phyloP scores from a whole-genome alignment of 2,329 filamentous ascomycete genomes.

The Beauveria brongniartii region DNA sequence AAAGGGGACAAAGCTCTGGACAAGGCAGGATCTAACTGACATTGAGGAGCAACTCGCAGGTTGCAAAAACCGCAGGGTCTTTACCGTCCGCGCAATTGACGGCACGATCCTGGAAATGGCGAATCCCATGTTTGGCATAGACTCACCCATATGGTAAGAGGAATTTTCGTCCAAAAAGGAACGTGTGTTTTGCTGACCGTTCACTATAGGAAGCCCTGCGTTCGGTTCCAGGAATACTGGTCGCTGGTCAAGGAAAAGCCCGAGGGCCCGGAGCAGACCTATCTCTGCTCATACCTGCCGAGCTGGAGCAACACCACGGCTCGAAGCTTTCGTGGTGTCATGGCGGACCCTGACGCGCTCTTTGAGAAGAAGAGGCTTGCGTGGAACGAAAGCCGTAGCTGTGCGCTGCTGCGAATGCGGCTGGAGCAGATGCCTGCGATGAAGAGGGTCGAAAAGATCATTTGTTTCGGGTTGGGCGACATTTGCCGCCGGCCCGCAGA shows the following conservation, averaged over 20 bases:
- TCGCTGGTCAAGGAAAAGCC: background rate
- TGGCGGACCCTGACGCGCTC: background rate
- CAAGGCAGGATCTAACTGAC: background rate
- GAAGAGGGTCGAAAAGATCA: background rate
- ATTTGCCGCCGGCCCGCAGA: slow-evolving; percentile 1
- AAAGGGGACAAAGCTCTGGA: slow-evolving; percentile 3
- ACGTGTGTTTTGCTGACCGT: background rate
- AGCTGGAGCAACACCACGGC: background rate
- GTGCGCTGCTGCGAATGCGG: background rate
- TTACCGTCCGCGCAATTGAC: background rate
- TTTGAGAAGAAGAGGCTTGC: background rate
- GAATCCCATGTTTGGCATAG: background rate
- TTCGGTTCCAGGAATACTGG: slow-evolving; percentile 10
- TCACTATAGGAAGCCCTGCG: background rate
- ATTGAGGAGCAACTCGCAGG: background rate
- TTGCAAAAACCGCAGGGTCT: background rate
- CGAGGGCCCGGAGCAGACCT: background rate
- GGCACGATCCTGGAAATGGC: background rate
- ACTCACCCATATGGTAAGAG: background rate
- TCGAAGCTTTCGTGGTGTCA: background rate
- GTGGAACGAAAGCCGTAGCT: background rate
- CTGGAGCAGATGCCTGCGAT: background rate
- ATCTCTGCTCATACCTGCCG: slow-evolving; percentile 1
- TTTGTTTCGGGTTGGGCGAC: slow-evolving; percentile 9
- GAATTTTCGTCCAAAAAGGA: no score